Conservation (phyloP, 2,329 filamentous ascomycete species). For the Aciculosporium take region DNA sequence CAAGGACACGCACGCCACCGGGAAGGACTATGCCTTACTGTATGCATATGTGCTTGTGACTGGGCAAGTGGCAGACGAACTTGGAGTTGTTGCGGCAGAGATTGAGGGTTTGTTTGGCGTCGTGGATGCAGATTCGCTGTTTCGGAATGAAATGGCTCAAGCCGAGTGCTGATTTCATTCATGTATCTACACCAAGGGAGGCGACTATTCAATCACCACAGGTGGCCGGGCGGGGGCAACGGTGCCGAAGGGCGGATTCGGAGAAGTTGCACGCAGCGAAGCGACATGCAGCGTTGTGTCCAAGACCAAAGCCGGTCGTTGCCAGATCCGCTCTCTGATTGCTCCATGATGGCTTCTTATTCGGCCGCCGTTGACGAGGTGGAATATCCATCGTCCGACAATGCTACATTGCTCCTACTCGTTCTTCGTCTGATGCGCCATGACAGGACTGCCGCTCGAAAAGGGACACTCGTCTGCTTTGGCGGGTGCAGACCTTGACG, state of each 20-base stretch:
- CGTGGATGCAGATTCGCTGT: constrained; percentile 18
- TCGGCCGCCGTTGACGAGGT: too few species aligned
- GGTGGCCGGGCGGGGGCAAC: too few species aligned
- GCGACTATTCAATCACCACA: too few species aligned
- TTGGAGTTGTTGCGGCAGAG: constrained; percentile 41
- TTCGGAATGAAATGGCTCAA: constrained; percentile 7
- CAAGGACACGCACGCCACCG: constrained; percentile 29
- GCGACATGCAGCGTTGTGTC: too few species aligned
- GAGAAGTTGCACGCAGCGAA: too few species aligned
- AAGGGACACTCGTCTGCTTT: background rate
- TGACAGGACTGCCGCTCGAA: background rate
- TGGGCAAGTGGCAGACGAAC: constrained; percentile 45
- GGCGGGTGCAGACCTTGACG: background rate
- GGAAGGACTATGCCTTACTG: constrained; percentile 73
- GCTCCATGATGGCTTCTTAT: too few species aligned
- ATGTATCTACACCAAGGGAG: too few species aligned
- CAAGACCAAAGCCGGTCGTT: too few species aligned
- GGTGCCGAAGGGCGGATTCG: too few species aligned
- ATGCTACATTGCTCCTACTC: background rate
- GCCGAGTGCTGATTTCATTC: background rate
- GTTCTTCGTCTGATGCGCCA: background rate
- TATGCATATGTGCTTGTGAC: constrained; percentile 71
- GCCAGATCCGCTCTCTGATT: too few species aligned
- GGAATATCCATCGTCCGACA: too few species aligned
- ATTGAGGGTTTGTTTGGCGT: constrained; percentile 45